Conservation (phyloP, 2,329 filamentous ascomycete genomes). For the Leptosphaerulina australis region DNA sequence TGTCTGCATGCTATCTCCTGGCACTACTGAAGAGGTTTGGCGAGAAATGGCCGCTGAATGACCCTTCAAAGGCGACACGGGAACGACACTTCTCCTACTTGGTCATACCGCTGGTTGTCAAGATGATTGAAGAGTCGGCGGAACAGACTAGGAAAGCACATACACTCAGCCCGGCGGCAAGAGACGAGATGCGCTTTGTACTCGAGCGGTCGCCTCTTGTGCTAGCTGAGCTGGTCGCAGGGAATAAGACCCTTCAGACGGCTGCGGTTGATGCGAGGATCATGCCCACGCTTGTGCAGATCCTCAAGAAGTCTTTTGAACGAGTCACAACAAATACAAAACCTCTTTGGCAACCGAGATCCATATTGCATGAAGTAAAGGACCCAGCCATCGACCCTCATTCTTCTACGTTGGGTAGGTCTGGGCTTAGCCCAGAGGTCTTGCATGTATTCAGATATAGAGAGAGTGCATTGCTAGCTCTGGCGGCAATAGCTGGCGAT, state of each 20-base stretch:
- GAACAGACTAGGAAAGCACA: constrained; percentile 34
- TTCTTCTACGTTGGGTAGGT: constrained; percentile 42
- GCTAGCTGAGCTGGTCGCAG: constrained; percentile 77
- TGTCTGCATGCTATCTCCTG: constrained; percentile 51
- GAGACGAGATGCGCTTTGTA: constrained; percentile 37
- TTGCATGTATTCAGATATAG: constrained; percentile 76
- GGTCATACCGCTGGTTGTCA: constrained; percentile 56
- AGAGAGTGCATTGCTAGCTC: constrained; percentile 75
- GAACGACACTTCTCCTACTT: constrained; percentile 54
- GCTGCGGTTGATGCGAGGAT: constrained; percentile 75
- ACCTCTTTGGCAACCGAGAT: constrained; percentile 61
- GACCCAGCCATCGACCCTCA: constrained; percentile 38
- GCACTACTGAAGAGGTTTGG: constrained; percentile 46
- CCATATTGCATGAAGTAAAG: constrained; percentile 30
- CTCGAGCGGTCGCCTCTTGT: constrained; percentile 70
- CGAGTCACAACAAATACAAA: constrained; percentile 56
- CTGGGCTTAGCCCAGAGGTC: constrained; percentile 56
- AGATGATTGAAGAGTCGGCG: constrained; percentile 51
- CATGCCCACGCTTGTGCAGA: constrained; percentile 65
- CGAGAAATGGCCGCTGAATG: constrained; percentile 46
- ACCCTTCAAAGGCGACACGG: constrained; percentile 46
- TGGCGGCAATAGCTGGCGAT: constrained; percentile 80
- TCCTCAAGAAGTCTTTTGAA: constrained; percentile 71
- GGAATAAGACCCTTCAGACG: constrained; percentile 79
- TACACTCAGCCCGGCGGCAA: constrained; percentile 55